Conservation (phyloP, 441 rosid genomes). For the Adansonia madagascariensis region DNA sequence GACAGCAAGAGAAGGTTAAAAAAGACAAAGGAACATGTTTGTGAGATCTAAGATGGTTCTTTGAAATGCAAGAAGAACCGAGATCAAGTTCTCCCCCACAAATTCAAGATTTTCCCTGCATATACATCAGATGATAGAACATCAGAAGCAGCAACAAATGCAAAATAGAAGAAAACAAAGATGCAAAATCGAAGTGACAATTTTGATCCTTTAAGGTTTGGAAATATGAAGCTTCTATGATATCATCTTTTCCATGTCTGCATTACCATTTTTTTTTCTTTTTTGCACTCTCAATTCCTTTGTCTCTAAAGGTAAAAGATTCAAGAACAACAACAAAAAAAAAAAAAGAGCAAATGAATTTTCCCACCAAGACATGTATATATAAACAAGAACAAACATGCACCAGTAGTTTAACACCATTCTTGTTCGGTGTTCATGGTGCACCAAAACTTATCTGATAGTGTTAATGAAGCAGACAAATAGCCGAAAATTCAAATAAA, state of each 20-base stretch:
- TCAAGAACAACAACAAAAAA: not conserved
- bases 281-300: not conserved
- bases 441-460: not conserved
- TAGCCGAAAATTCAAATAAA: not conserved
- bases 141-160: conserved; percentile 8
- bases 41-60: conserved; percentile 50
- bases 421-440: not conserved
- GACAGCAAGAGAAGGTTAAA: conserved; percentile 55
- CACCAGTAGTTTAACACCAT: not conserved
- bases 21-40: conserved; percentile 56
- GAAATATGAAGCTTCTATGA: no score
- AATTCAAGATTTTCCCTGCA: conserved; percentile 57
- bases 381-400: not conserved
- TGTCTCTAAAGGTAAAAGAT: not conserved
- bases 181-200: not conserved
- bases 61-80: conserved; percentile 54
- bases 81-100: conserved; percentile 50
- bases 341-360: not conserved
- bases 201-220: no score
- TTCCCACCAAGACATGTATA: not conserved
- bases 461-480: not conserved
- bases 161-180: not conserved
- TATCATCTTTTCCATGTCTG: not conserved
- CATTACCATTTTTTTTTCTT: not conserved
- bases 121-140: not conserved